phyloP scores from a whole-genome alignment of 139 green algal genomes.

The Chlamydomonas schloesseri region DNA sequence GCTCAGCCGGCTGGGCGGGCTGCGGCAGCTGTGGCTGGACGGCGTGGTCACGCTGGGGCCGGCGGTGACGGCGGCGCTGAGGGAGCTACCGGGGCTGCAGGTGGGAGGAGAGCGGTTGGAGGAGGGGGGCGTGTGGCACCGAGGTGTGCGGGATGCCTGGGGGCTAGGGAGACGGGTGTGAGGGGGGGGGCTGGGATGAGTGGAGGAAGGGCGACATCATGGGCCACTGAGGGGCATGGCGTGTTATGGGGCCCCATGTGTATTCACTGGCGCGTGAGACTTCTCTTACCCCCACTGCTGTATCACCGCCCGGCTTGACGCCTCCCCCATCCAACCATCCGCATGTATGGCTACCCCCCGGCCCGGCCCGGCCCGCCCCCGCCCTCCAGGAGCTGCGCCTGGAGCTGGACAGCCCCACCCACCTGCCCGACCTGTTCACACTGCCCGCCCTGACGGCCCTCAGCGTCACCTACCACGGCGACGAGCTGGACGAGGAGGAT shows the following conservation, averaged over 20 bases:
- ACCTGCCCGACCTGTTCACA: conserved; percentile 11
- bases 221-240: too few species aligned
- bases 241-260: too few species aligned
- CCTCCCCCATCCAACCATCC: too few species aligned
- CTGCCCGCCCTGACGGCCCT: neutral
- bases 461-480: conserved; percentile 1
- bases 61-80: neutral
- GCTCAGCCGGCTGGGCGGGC: neutral
- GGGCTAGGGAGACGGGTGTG: too few species aligned
- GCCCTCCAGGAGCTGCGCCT: conserved; percentile 8
- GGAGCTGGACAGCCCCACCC: conserved; percentile 17
- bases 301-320: too few species aligned
- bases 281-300: too few species aligned
- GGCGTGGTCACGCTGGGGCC: conserved; percentile 1
- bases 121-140: neutral
- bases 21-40: conserved; percentile 22
- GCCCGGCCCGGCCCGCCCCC: neutral
- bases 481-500: conserved; percentile 13
- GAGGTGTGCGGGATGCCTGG: too few species aligned
- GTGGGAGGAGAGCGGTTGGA: neutral
- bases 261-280: too few species aligned
- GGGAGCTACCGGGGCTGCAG: conserved; percentile 13
- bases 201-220: too few species aligned
- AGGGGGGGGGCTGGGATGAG: too few species aligned
- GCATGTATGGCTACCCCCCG: too few species aligned